Conservation (phyloP, 2,329 filamentous ascomycete species). For the Gliomastix tumulicola region DNA sequence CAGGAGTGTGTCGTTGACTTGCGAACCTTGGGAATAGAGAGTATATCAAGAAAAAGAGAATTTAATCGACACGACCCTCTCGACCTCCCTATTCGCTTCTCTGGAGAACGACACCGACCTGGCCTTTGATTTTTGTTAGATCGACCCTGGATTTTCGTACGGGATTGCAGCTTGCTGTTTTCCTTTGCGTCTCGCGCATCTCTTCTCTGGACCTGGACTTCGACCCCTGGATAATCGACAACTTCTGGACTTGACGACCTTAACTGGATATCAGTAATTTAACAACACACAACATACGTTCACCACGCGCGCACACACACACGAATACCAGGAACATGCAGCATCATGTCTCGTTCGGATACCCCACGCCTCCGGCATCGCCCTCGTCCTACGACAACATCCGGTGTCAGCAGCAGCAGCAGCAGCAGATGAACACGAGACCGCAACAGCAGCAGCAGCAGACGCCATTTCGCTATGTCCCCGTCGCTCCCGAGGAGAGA, state of each 20-base stretch:
- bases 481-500: slow-evolving; percentile 71
- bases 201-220: slow-evolving; percentile 3
- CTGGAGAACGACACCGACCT: too few relatives aligned
- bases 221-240: slow-evolving; percentile 17
- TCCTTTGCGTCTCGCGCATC: background rate
- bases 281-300: slow-evolving; percentile 25
- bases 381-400: slow-evolving; percentile 44
- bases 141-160: background rate
- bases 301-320: background rate
- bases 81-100: too few relatives aligned
- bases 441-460: too few relatives aligned
- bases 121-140: background rate
- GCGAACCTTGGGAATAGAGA: too few relatives aligned
- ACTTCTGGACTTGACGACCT: too few relatives aligned
- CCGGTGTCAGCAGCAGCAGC: slow-evolving; percentile 34
- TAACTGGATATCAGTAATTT: too few relatives aligned
- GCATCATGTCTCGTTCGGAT: slow-evolving; percentile 49
- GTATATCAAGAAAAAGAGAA: too few relatives aligned
- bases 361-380: slow-evolving; percentile 51
- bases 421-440: slow-evolving; percentile 7
- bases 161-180: background rate
- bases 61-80: too few relatives aligned
- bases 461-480: slow-evolving; percentile 37
- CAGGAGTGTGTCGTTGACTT: slow-evolving; percentile 12
- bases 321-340: slow-evolving; percentile 38